Evolutionary conservation across 2,329 filamentous ascomycete genomes (phyloP).

Genomic region (Sporothrix schenckii): DNA sequence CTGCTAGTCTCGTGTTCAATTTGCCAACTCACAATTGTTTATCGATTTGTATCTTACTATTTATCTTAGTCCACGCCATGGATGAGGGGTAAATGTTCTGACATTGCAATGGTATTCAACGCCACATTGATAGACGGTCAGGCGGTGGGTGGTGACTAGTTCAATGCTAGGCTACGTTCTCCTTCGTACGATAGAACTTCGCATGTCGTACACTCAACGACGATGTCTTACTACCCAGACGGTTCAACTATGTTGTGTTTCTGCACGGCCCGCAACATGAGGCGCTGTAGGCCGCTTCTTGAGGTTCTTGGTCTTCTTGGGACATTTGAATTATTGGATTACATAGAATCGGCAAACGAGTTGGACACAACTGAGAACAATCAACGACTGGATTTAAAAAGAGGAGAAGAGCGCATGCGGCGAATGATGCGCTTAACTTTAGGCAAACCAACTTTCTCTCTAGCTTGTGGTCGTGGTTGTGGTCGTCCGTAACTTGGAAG

Average conservation of each 20-base stretch:
- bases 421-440: neutral
- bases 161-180: neutral
- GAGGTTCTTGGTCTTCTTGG: neutral
- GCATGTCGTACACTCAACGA: no score
- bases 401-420: neutral
- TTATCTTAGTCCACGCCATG: neutral
- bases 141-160: neutral
- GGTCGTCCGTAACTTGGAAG: neutral
- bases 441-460: neutral
- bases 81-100: neutral
- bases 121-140: neutral
- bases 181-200: neutral
- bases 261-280: slow-evolving; percentile 13
- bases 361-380: slow-evolving; percentile 1
- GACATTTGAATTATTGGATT: neutral
- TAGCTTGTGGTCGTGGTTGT: neutral
- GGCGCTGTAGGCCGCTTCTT: neutral
- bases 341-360: slow-evolving; percentile 9
- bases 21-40: neutral
- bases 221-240: neutral
- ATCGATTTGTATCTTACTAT: neutral
- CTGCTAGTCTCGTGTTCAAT: no score
- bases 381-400: neutral
- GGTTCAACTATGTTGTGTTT: neutral
- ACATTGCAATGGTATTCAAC: neutral